phyloP scores from a whole-genome alignment of 345 rosid species.

The Euphorbia lathyris region DNA sequence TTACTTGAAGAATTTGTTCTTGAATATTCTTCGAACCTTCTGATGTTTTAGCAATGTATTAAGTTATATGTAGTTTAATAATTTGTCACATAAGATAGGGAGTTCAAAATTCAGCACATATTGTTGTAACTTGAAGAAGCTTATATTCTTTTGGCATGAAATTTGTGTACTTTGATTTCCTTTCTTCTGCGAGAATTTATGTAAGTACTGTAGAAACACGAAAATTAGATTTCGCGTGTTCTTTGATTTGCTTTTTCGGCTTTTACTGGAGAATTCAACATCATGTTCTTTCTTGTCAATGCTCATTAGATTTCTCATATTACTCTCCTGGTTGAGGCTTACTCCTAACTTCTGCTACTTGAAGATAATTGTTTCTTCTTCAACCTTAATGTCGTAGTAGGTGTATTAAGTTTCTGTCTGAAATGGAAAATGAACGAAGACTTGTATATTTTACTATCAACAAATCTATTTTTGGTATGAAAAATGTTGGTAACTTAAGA shows the following conservation, averaged over 20 bases:
- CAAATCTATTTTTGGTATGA: no score
- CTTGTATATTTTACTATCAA: not conserved
- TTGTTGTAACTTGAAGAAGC: constrained; percentile 18
- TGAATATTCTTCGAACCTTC: constrained; percentile 73
- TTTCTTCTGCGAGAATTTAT: not conserved
- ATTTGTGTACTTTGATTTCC: not conserved
- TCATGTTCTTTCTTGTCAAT: not conserved
- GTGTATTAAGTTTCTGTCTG: not conserved
- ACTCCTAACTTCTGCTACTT: not conserved
- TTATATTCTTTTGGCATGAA: constrained; percentile 3
- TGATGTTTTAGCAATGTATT: constrained; percentile 59
- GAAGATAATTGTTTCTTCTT: not conserved
- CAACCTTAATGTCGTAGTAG: not conserved
- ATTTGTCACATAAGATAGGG: not conserved
- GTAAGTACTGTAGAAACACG: not conserved
- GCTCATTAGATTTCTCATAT: not conserved
- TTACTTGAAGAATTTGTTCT: constrained; percentile 68
- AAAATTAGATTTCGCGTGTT: not conserved
- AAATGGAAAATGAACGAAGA: not conserved
- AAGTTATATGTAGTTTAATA: constrained; percentile 1
- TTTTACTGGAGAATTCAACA: not conserved
- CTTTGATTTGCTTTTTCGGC: no score
- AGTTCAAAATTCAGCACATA: constrained; percentile 6
- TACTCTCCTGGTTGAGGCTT: not conserved
- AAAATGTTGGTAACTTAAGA: no score